Conservation (phyloP, 208 protist species). For the Phytomonas francai region DNA sequence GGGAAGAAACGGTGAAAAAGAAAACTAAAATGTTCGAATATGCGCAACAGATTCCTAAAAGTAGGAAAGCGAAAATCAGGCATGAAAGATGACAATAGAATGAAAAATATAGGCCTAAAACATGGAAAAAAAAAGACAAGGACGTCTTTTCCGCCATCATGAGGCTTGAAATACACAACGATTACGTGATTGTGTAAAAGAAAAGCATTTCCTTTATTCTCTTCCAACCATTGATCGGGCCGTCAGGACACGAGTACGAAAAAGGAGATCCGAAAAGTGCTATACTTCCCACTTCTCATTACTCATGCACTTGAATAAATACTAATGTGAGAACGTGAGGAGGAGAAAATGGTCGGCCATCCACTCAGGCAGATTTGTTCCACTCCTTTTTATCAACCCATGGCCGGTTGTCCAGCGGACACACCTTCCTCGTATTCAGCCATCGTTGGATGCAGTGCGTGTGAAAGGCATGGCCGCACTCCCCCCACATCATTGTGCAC, state of each 20-base stretch:
- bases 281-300: neutral
- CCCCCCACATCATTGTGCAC: conserved; percentile 96
- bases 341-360: neutral
- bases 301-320: neutral
- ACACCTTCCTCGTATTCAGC: conserved; percentile 96
- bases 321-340: neutral
- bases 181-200: neutral
- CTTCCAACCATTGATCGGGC: neutral
- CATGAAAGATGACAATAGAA: neutral
- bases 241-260: neutral
- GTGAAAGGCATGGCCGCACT: conserved; percentile 98
- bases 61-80: neutral
- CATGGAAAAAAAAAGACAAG: conserved; percentile 7
- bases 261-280: neutral
- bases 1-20: neutral
- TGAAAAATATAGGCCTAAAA: neutral
- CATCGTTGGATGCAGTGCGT: conserved; percentile 98
- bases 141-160: neutral
- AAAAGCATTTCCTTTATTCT: conserved; percentile 5
- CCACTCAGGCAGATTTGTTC: conserved; percentile 17
- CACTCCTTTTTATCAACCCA: conserved; percentile 87
- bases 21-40: neutral
- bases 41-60: neutral
- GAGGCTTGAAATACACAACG: neutral
- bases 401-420: conserved; percentile 94